Percentiles rank a stretch among this genome's conserved stretches.
Conservation (phyloP, 169 alveolate species). For the Eimeria nieschulzi region DNA sequence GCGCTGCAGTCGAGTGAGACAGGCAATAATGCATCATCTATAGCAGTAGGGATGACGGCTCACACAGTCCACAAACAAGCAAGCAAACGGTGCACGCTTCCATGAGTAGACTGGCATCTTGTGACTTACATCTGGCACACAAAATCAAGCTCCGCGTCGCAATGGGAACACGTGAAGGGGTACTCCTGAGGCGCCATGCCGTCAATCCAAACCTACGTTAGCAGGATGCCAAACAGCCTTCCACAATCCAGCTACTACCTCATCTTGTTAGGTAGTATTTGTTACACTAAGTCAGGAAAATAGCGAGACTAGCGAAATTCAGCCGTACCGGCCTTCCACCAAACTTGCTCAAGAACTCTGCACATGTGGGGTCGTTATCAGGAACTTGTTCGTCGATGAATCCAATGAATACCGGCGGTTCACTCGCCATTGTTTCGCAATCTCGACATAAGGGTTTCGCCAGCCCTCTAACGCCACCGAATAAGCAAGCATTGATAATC, state of each 20-base stretch:
- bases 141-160: conserved; percentile 65
- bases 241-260: not conserved
- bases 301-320: not conserved
- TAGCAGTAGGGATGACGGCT: not conserved
- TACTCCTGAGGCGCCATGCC: conserved; percentile 36
- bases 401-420: conserved; percentile 63
- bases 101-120: not conserved
- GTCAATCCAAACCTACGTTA: conserved; percentile 59
- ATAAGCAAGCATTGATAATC: too few relatives aligned
- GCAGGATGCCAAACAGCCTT: not conserved
- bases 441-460: too few relatives aligned
- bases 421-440: conserved; percentile 18
- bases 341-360: conserved; percentile 63
- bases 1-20: conserved; percentile 45
- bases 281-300: not conserved
- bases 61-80: not conserved
- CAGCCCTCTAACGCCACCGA: too few relatives aligned
- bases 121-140: conserved; percentile 61
- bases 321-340: conserved; percentile 74
- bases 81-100: not conserved
- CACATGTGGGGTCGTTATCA: conserved; percentile 39
- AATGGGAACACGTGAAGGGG: conserved; percentile 39
- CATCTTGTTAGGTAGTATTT: not conserved
- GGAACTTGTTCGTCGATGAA: conserved; percentile 60
- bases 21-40: not conserved